Conservation (phyloP, 805 yeast species). For the Wickerhamiella cacticola region DNA sequence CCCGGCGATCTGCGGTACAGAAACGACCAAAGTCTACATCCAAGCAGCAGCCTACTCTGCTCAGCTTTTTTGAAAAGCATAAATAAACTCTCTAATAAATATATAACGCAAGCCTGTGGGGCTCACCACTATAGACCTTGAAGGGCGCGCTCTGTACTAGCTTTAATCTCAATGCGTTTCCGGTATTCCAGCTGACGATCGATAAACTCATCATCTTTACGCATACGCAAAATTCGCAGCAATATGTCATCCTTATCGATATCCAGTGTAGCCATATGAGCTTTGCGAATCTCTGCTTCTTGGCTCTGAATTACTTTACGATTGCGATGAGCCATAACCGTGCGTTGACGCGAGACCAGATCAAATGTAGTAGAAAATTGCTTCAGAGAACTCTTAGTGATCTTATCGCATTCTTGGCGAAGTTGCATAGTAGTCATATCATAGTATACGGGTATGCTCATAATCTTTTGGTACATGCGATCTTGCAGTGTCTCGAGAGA, state of each 20-base stretch:
- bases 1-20: slow-evolving; percentile 3
- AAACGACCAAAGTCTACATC: background rate
- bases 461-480: slow-evolving; percentile 49
- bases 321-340: slow-evolving; percentile 63
- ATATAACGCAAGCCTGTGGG: background rate
- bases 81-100: slow-evolving; percentile 4
- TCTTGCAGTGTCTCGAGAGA: slow-evolving; percentile 50
- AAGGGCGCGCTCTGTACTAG: slow-evolving; percentile 39
- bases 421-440: slow-evolving; percentile 40
- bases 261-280: slow-evolving; percentile 35
- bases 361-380: slow-evolving; percentile 34
- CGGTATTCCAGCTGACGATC: slow-evolving; percentile 48
- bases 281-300: slow-evolving; percentile 36
- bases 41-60: background rate
- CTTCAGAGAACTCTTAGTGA: slow-evolving; percentile 41
- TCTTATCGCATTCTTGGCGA: slow-evolving; percentile 45
- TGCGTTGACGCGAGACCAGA: slow-evolving; percentile 48
- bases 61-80: slow-evolving; percentile 1
- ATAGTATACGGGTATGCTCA: slow-evolving; percentile 54
- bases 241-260: slow-evolving; percentile 50
- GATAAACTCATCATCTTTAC: slow-evolving; percentile 50
- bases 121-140: slow-evolving; percentile 15
- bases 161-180: slow-evolving; percentile 43
- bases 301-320: slow-evolving; percentile 40
- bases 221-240: slow-evolving; percentile 55